Percentiles rank a stretch among this genome's conserved stretches.
Conservation (phyloP, 352 stramenopile species). For the Phytophthora citrophthora region DNA sequence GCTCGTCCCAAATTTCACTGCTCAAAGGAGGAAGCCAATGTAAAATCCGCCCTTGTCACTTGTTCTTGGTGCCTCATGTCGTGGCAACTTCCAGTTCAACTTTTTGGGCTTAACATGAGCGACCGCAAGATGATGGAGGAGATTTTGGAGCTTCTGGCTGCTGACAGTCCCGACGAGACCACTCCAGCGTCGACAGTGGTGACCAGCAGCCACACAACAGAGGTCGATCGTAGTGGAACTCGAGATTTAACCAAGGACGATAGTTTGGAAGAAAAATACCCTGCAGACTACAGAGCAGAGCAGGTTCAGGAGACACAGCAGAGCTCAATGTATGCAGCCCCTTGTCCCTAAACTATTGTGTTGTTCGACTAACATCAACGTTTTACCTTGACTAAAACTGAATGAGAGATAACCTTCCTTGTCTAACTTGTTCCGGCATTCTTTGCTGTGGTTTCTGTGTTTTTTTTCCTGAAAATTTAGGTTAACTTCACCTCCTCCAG, state of each 20-base stretch:
- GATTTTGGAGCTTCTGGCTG: constrained; percentile 32
- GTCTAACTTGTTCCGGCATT: constrained; percentile 14
- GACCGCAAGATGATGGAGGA: constrained; percentile 41
- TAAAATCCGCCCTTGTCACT: neutral
- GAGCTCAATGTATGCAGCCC: constrained; percentile 24
- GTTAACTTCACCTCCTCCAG: too few relatives aligned
- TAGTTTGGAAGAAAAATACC: constrained; percentile 5
- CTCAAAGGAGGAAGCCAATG: constrained; percentile 10
- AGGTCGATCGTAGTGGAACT: too few relatives aligned
- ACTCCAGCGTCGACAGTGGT: constrained; percentile 1
- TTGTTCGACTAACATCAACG: constrained; percentile 3
- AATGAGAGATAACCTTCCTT: neutral
- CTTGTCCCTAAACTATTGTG: constrained; percentile 9
- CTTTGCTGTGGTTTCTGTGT: constrained; percentile 1
- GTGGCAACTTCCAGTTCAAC: constrained; percentile 18
- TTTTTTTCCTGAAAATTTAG: too few relatives aligned
- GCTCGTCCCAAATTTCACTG: constrained; percentile 18
- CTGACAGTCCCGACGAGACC: constrained; percentile 7
- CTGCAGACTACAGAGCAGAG: neutral
- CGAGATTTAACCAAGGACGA: neutral
- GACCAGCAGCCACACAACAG: neutral
- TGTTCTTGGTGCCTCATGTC: constrained; percentile 7
- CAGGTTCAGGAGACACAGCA: constrained; percentile 5
- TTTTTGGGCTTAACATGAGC: constrained; percentile 12
- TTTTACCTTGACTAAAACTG: too few relatives aligned